A percentile compares a stretch with the other conserved stretches of the same genome.
phyloP scores from a whole-genome alignment of 805 yeast genomes.

The Saccharomycodes ludwigii region DNA sequence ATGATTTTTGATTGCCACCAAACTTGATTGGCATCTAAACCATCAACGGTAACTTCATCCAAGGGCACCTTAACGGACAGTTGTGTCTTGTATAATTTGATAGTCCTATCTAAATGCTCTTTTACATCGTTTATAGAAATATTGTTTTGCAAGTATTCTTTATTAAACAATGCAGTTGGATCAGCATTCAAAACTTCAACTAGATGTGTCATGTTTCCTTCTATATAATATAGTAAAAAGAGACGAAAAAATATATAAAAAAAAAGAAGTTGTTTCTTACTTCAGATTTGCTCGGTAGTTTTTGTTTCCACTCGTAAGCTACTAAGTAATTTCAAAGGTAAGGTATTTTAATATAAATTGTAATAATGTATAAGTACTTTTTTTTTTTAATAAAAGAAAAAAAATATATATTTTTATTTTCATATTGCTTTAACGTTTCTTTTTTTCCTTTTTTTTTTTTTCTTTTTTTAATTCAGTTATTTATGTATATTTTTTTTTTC shows the following conservation, averaged over 20 bases:
- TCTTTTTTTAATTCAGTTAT: neutral
- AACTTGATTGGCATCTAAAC: slow-evolving; percentile 80
- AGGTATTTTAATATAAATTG: too few relatives aligned
- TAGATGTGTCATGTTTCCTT: slow-evolving; percentile 13
- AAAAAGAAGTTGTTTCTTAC: too few relatives aligned
- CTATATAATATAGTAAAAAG: neutral
- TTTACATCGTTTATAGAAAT: slow-evolving; percentile 26
- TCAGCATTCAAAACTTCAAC: slow-evolving; percentile 11
- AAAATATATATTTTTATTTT: too few relatives aligned
- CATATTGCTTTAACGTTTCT: neutral
- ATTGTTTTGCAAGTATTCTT: slow-evolving; percentile 9
- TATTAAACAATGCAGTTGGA: slow-evolving; percentile 14
- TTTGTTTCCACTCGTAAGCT: too few relatives aligned
- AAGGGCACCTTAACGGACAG: slow-evolving; percentile 38
- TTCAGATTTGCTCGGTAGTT: too few relatives aligned
- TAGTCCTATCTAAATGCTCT: slow-evolving; percentile 45
- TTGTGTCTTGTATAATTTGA: slow-evolving; percentile 23
- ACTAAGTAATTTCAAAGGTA: too few relatives aligned
- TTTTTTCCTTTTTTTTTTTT: neutral
- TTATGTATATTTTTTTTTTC: neutral
- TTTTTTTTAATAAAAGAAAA: neutral
- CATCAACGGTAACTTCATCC: slow-evolving; percentile 75
- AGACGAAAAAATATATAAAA: neutral
- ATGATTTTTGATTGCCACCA: slow-evolving; percentile 89
- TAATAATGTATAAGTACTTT: too few relatives aligned